These are phyloP conservation scores for Meredithiella fracta DNA, from an alignment of 2,329 filamentous ascomycete genomes.

Conservation along the genomic window DNA sequence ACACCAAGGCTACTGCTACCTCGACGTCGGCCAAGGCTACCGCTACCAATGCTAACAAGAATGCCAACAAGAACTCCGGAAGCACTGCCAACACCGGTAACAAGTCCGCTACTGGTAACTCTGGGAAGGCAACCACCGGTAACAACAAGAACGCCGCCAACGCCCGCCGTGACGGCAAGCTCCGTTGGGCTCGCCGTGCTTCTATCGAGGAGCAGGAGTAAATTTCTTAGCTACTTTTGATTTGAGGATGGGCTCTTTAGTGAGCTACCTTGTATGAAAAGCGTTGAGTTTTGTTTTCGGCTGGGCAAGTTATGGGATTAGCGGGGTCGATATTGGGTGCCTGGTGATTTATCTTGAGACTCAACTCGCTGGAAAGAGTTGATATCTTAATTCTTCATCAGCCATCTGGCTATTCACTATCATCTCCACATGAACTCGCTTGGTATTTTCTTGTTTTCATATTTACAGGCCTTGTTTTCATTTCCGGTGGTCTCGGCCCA, in stretches of 20 bases:
- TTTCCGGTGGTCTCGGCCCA: background rate
- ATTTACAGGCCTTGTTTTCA: background rate
- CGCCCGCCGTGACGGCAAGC: conserved; percentile 7
- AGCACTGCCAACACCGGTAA: conserved; percentile 8
- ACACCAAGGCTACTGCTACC: conserved; percentile 11
- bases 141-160: background rate
- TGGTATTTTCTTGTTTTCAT: background rate
- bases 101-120: conserved; percentile 5
- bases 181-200: conserved; percentile 12
- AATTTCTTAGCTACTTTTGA: background rate
- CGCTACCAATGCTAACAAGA: conserved; percentile 14
- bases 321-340: background rate
- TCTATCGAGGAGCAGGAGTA: conserved; percentile 4
- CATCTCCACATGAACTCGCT: no score
- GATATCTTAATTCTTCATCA: background rate
- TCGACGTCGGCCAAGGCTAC: conserved; percentile 4
- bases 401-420: no score
- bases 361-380: background rate
- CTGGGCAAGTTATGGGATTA: background rate
- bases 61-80: conserved; percentile 11
- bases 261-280: conserved; percentile 4
- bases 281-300: background rate
- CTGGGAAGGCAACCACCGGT: background rate
- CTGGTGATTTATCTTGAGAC: background rate
- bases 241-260: no score